These are phyloP conservation scores for Amphirosellinia nigrospora DNA, from an alignment of 495 filamentous ascomycete genomes.

Conservation along the genomic window DNA sequence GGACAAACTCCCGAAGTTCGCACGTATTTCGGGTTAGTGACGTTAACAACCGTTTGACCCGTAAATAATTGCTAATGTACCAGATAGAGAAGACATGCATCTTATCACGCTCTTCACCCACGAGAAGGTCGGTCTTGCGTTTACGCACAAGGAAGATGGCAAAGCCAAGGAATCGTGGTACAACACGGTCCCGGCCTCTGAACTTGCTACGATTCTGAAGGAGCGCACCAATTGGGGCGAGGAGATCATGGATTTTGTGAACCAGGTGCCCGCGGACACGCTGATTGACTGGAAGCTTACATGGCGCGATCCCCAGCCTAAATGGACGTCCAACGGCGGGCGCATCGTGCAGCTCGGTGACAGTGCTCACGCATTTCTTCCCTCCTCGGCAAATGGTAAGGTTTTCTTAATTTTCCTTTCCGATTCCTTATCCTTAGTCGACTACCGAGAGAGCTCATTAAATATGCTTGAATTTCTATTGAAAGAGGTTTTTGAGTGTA, in stretches of 20 bases:
- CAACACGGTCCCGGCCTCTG: conserved; percentile 55
- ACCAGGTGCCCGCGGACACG: conserved; percentile 55
- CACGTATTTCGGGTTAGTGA: conserved; percentile 15
- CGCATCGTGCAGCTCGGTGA: conserved; percentile 65
- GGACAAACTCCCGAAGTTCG: conserved; percentile 18
- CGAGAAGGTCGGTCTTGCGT: conserved; percentile 65
- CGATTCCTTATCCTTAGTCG: no score
- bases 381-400: conserved; percentile 66
- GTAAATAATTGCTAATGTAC: conserved; percentile 43
- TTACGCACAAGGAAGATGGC: conserved; percentile 61
- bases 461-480: no score
- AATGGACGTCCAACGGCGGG: conserved; percentile 61
- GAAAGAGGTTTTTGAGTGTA: no score
- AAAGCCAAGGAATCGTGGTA: conserved; percentile 64
- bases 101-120: conserved; percentile 59
- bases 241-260: conserved; percentile 55
- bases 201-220: conserved; percentile 46
- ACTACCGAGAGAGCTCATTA: no score
- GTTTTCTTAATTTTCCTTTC: no score
- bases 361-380: conserved; percentile 69
- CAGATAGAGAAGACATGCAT: conserved; percentile 11
- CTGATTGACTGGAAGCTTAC: conserved; percentile 71
- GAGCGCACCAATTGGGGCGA: conserved; percentile 65
- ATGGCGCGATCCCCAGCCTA: conserved; percentile 65
- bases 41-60: conserved; percentile 56